These are phyloP conservation scores for Paulownia fortunei DNA, from an alignment of 257 asterid species.

Conservation along the genomic window DNA sequence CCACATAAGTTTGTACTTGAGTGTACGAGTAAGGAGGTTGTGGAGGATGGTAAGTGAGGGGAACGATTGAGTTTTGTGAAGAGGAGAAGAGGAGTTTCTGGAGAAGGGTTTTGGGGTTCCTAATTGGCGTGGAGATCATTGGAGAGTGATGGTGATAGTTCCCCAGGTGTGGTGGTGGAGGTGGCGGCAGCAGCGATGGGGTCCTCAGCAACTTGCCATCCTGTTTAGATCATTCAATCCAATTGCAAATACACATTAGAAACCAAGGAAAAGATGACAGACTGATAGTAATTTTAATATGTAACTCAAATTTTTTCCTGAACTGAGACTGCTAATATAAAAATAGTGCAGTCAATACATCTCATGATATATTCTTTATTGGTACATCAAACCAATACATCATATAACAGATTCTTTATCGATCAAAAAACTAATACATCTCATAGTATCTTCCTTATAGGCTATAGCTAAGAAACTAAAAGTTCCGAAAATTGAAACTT, in stretches of 20 bases:
- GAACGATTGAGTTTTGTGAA: constrained; percentile 13
- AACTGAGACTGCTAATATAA: neutral
- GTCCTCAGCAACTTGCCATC: neutral
- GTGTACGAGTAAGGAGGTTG: constrained; percentile 35
- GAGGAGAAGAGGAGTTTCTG: constrained; percentile 32
- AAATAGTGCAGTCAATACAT: no score
- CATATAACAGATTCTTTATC: no score
- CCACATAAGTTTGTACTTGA: constrained; percentile 60
- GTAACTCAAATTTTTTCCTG: neutral
- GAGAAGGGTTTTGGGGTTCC: constrained; percentile 15
- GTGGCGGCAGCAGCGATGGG: neutral
- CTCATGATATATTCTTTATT: no score
- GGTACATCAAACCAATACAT: no score
- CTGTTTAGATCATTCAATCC: constrained; percentile 10
- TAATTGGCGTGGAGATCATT: constrained; percentile 25
- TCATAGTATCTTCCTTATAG: no score
- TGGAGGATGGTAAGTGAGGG: constrained; percentile 1
- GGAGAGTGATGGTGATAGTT: neutral
- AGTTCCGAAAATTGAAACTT: no score
- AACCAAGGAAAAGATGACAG: neutral
- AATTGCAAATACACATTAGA: neutral
- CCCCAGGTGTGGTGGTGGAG: neutral
- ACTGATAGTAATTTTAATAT: neutral
- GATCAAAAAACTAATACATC: no score
- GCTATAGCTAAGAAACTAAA: no score